Conservation (phyloP, 768 basidiomycete genomes). For the Russula emetica region DNA sequence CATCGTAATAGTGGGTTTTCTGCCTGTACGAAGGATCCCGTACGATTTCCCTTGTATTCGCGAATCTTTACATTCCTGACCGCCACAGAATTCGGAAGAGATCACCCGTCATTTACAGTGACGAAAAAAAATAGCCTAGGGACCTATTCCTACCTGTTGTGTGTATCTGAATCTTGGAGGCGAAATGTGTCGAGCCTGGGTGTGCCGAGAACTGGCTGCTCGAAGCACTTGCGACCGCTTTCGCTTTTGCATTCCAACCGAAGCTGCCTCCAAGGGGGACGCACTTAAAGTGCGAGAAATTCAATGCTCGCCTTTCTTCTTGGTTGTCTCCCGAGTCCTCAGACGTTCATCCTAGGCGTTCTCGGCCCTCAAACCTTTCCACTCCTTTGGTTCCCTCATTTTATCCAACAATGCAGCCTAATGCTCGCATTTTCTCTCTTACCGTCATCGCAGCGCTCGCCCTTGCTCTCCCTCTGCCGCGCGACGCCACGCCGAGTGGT, state of each 20-base stretch:
- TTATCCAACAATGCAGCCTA: conserved; percentile 13
- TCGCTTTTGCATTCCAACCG: conserved; percentile 12
- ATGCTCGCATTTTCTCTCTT: conserved; percentile 3
- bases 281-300: conserved; percentile 13
- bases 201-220: too few relatives aligned
- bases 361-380: conserved; percentile 14
- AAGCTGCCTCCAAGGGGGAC: background rate
- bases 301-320: background rate
- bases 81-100: too few relatives aligned
- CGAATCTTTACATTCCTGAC: too few relatives aligned
- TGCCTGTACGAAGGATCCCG: too few relatives aligned
- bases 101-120: too few relatives aligned
- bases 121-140: too few relatives aligned
- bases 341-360: conserved; percentile 8
- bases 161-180: too few relatives aligned
- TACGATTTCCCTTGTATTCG: too few relatives aligned
- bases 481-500: conserved; percentile 18
- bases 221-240: too few relatives aligned
- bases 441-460: conserved; percentile 6
- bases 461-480: conserved; percentile 15
- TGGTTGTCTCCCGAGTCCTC: conserved; percentile 14
- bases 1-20: too few relatives aligned
- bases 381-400: conserved; percentile 16
- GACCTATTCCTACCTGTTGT: too few relatives aligned
- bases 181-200: too few relatives aligned